These are phyloP conservation scores for Thecaphora frezii DNA, from an alignment of 1,284 basidiomycete species.

Conservation along the genomic window DNA sequence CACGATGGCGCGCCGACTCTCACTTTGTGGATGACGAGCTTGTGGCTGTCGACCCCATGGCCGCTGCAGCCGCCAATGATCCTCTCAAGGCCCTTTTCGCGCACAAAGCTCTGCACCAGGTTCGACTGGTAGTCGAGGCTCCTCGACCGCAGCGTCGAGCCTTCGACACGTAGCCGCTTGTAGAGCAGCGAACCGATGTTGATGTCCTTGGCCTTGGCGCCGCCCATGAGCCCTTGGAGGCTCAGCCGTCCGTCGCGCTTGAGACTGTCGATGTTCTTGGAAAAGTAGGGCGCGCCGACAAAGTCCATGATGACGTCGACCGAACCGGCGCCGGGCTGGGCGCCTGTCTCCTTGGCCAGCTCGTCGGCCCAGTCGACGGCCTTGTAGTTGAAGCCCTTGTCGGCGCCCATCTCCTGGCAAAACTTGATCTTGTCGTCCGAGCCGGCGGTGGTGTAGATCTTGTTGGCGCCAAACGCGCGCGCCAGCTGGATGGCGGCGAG, in stretches of 20 bases:
- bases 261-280: slow-evolving; percentile 75
- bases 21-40: slow-evolving; percentile 46
- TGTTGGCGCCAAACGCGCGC: slow-evolving; percentile 67
- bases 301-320: slow-evolving; percentile 86
- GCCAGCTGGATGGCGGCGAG: slow-evolving; percentile 88
- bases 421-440: slow-evolving; percentile 80
- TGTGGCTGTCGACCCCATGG: slow-evolving; percentile 15
- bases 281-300: slow-evolving; percentile 80
- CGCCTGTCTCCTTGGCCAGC: slow-evolving; percentile 58
- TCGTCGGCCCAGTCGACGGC: slow-evolving; percentile 75
- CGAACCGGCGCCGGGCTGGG: slow-evolving; percentile 54
- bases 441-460: slow-evolving; percentile 70
- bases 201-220: slow-evolving; percentile 68
- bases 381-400: slow-evolving; percentile 79
- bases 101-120: slow-evolving; percentile 70
- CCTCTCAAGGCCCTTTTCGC: slow-evolving; percentile 28
- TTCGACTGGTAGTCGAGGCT: slow-evolving; percentile 77
- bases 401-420: slow-evolving; percentile 69
- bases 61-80: slow-evolving; percentile 14
- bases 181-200: slow-evolving; percentile 72
- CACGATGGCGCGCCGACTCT: too few relatives aligned
- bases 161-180: slow-evolving; percentile 86
- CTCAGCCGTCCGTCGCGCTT: slow-evolving; percentile 78
- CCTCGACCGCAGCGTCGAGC: slow-evolving; percentile 81
- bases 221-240: slow-evolving; percentile 71